Evolutionary conservation across 768 basidiomycete species (phyloP), one percentile per base, ranked within the genome.

Genomic region (Gautieria morchelliformis): DNA sequence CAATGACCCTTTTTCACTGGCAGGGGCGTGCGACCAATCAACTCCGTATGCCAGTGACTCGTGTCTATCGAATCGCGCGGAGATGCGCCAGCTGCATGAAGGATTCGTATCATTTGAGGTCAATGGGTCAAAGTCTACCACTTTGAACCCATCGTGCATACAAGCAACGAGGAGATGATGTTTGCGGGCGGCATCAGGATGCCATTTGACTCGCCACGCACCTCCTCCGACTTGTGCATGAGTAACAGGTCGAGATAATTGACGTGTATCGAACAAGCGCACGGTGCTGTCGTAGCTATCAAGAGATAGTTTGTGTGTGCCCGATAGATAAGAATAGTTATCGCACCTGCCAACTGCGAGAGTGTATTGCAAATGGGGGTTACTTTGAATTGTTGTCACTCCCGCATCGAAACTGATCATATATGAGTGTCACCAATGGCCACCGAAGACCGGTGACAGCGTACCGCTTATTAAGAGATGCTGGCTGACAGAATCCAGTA

Each of bases 71-170:
- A 89, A 90, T 17, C 81, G 78, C 59, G 73, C 78, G 9, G 78
- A 60, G 33, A 84, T 71, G 44, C 75, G 67, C 52, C 75, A 70
- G 17, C 53, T 59, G 19, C 52, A 27, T 44, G 51, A 42, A n/a
- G 52, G 17, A 14, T 37, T 37, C 37, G 51, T 42, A 0, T 60
- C 22, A 8, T 49, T 46, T 14, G 56, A 55, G 59, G 24, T 60
- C 67, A 39, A 35, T 53, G 39, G 63, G 19, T 56, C 70, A 58
- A 89, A 81, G 1, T 69, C 74, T 47, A 93, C 68, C 6, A 95
- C 75, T 66, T 96, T 96, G 78, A 92, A 94, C 10, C 95, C 94
- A 61, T 93, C 93, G 66, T 95, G 94, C 96, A 98, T 99, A 66
- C 89, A 93, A 0, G 94, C 96, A n/a, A 93, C 83, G 19, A 97